Evolutionary conservation across 1,284 basidiomycete genomes (phyloP), one percentile per base, ranked within the genome.

Genomic region (Fistulinella cinereoalba): DNA sequence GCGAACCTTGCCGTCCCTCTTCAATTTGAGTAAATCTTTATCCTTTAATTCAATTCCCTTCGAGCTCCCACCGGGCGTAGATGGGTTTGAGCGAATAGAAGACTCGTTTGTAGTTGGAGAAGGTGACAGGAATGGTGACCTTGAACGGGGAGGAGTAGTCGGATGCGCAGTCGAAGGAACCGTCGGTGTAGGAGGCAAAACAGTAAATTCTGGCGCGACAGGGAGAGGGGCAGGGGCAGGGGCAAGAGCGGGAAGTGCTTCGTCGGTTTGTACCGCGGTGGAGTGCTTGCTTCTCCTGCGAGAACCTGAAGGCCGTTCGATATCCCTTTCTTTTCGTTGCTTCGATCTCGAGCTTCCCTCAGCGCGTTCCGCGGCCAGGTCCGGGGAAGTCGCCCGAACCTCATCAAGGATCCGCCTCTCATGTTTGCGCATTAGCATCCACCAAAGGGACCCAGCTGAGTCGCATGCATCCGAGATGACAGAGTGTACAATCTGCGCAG

Each of bases 391-490:
- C 65, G 65, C 40, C 24, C 54, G 62, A 37, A 49, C 61, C 16
- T 68, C 67, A n/a, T 56, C 70, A 21, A 76, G 27, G 12, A 74
- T 71, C 47, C 76, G 80, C 59, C 81, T 84, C 64, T 90, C 85
- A 9, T 83, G 77, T 58, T 85, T 89, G 56, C 85, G 80, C 60
- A 88, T 84, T 41, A 99, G 71, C 76, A 97, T 90, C 97, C 97
- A 99, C 96, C 96, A 99, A 11, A 92, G 71, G 1, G 95, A 92
- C 10, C 93, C 89, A 6, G 88, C 81, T 0, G 90, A 78, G 66
- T 99, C 96, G 61, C 96, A 99, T 0, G 97, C 96, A 67, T 97
- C 83, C 22, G 80, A 88, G 37, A 89, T 75, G 7, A 98, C 94
- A 1, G 88, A 93, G 65, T 99, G 95, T 18, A 89, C 85, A 47